These are phyloP conservation scores for Peniophora sp. DNA, from an alignment of 1,284 basidiomycete species.

Conservation along the genomic window DNA sequence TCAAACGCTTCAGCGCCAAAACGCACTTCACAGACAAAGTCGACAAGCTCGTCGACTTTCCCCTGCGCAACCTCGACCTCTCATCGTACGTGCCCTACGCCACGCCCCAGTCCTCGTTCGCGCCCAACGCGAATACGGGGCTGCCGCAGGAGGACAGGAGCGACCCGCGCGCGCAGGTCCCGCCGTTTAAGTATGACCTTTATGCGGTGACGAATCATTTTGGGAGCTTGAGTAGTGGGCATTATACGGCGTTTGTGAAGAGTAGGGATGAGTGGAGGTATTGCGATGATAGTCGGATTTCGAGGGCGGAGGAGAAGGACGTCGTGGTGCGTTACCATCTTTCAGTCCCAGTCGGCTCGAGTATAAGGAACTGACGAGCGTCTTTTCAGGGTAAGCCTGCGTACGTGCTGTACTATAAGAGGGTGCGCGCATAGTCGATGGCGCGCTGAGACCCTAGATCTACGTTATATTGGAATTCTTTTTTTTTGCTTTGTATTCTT, in stretches of 20 bases:
- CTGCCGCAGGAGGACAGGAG: constrained; percentile 31
- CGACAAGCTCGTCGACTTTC: constrained; percentile 87
- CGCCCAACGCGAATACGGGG: constrained; percentile 47
- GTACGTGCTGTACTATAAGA: constrained; percentile 84
- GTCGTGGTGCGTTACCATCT: constrained; percentile 66
- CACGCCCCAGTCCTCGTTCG: constrained; percentile 38
- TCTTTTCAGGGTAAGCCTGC: constrained; percentile 66
- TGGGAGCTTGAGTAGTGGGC: constrained; percentile 84
- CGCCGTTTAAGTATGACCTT: constrained; percentile 83
- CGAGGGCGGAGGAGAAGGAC: constrained; percentile 61
- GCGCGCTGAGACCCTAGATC: constrained; percentile 9
- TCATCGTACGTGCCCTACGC: constrained; percentile 79
- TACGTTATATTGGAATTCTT: constrained; percentile 15
- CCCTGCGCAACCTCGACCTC: constrained; percentile 76
- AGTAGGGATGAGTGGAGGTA: constrained; percentile 79
- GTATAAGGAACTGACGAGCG: too few relatives aligned
- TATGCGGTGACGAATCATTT: constrained; percentile 92
- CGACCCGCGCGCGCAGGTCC: constrained; percentile 74
- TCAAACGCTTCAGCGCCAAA: constrained; percentile 92
- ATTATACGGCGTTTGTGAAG: constrained; percentile 88
- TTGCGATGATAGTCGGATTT: constrained; percentile 81
- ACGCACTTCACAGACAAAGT: constrained; percentile 95
- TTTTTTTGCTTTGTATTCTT: constrained; percentile 19
- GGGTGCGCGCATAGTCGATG: constrained; percentile 47
- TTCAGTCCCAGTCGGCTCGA: constrained; percentile 5